Conservation (phyloP, 208 protist species). For the Leishmania aethiopica region DNA sequence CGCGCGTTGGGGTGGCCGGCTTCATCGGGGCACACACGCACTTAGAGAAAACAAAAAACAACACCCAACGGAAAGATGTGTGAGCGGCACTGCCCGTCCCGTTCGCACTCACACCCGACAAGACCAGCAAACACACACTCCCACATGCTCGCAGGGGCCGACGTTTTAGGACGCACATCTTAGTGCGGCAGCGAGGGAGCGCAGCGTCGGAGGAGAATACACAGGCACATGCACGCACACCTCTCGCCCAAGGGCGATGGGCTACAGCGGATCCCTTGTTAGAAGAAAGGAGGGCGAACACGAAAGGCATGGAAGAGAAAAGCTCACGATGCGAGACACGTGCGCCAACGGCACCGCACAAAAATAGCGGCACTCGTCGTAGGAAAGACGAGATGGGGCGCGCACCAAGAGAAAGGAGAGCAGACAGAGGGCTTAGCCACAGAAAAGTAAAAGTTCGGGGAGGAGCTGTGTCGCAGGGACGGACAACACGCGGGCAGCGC, state of each 20-base stretch:
- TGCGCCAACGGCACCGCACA: background rate
- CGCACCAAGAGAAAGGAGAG: background rate
- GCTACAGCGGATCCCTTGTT: background rate
- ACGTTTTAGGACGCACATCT: background rate
- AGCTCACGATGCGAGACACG: background rate
- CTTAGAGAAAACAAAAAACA: constrained; percentile 4
- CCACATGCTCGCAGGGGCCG: background rate
- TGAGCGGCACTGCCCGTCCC: background rate
- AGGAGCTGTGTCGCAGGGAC: background rate
- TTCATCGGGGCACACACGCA: background rate
- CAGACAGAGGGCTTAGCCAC: background rate
- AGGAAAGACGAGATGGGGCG: background rate
- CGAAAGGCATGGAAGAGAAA: background rate
- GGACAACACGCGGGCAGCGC: background rate
- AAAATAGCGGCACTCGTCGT: background rate
- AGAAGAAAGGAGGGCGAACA: background rate
- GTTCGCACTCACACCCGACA: background rate
- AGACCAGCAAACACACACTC: background rate
- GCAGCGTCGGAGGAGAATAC: background rate
- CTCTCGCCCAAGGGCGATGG: background rate
- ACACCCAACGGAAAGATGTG: background rate
- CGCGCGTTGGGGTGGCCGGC: background rate
- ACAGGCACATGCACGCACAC: background rate
- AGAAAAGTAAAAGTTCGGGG: background rate
- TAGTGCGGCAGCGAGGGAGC: background rate